These are phyloP conservation scores for Hymenoscyphus salicellus DNA, from an alignment of 2,329 filamentous ascomycete genomes.

Conservation along the genomic window DNA sequence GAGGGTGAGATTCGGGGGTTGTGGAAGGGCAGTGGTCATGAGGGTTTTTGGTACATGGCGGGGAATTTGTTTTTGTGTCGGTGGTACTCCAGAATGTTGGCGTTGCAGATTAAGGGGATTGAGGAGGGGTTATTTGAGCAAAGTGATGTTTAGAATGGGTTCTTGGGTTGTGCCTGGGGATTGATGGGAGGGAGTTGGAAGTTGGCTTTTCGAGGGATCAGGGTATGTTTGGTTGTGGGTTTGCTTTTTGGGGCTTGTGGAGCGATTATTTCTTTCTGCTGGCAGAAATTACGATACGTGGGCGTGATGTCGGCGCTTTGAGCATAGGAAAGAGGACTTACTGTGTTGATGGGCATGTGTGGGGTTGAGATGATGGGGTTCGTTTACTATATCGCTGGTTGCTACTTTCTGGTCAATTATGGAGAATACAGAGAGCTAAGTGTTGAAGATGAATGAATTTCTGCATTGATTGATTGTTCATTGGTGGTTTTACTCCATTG, in stretches of 20 bases:
- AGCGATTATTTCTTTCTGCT: no score
- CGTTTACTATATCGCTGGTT: no score
- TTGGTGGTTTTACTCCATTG: no score
- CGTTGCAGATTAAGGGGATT: constrained; percentile 48
- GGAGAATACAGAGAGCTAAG: no score
- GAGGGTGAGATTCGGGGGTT: constrained; percentile 48
- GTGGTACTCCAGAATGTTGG: constrained; percentile 46
- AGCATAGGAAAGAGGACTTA: no score
- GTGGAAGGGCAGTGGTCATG: constrained; percentile 47
- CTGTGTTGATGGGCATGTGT: no score
- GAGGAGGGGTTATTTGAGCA: constrained; percentile 39
- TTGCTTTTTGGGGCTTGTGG: not conserved
- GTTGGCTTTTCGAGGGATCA: not conserved
- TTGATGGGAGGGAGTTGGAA: not conserved
- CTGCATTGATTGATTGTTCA: no score
- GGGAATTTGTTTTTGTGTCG: constrained; percentile 50
- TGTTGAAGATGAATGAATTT: no score
- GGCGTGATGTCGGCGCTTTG: no score
- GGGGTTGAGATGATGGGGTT: no score
- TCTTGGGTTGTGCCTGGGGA: not conserved
- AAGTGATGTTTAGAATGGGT: constrained; percentile 17
- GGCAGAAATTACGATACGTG: no score
- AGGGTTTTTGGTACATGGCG: constrained; percentile 52
- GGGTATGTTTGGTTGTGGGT: not conserved
- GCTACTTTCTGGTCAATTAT: no score